Evolutionary conservation across 83 land plant genomes (phyloP).

Genomic region (Diphasiastrum complanatum): DNA sequence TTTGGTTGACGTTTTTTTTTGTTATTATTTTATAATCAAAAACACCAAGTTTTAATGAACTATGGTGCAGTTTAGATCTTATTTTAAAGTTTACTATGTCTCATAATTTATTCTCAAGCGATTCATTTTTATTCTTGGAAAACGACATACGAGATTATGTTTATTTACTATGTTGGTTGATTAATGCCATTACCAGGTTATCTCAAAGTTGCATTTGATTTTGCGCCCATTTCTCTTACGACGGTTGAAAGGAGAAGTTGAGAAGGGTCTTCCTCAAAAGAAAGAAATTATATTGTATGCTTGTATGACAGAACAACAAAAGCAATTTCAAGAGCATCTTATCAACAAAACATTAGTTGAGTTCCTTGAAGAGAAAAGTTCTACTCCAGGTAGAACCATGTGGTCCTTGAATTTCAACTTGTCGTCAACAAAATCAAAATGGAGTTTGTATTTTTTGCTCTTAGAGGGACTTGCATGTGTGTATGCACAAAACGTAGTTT

Average conservation of each 20-base stretch:
- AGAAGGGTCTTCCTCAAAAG: conserved; percentile 2
- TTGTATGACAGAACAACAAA: not conserved
- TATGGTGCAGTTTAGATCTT: not conserved
- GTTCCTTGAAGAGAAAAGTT: not conserved
- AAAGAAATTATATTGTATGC: conserved; percentile 1
- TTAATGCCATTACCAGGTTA: not conserved
- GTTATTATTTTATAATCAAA: too few relatives aligned
- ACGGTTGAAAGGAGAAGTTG: conserved; percentile 10
- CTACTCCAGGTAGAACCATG: not conserved
- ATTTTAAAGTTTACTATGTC: not conserved
- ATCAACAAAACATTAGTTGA: not conserved
- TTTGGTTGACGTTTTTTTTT: too few relatives aligned
- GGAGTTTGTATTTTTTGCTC: too few relatives aligned
- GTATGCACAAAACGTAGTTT: too few relatives aligned
- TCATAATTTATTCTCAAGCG: not conserved
- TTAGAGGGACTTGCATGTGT: too few relatives aligned
- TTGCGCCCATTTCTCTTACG: conserved; percentile 11
- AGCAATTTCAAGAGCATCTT: not conserved
- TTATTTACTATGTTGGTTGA: not conserved
- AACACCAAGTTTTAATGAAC: too few relatives aligned
- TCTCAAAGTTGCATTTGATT: not conserved
- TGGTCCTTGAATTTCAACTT: too few relatives aligned
- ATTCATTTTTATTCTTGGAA: not conserved
- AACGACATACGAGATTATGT: too few relatives aligned
- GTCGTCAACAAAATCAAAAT: too few relatives aligned